Evolutionary conservation across 495 filamentous ascomycete species (phyloP).

Genomic region (Lentithecium fluviatile): DNA sequence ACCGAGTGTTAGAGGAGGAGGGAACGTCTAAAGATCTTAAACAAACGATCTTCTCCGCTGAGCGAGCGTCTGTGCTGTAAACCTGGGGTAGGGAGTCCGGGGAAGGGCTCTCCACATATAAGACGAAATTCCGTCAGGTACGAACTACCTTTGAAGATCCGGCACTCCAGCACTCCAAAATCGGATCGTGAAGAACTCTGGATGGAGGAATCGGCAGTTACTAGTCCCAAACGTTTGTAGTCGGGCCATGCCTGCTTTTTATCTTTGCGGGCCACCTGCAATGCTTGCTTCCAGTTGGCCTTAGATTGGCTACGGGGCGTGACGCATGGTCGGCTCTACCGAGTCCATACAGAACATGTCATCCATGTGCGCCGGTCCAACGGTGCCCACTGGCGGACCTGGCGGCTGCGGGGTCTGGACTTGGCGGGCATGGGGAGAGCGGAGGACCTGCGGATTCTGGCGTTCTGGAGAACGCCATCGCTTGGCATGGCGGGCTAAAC

Average conservation of each 20-base stretch:
- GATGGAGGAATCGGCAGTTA: conserved; percentile 23
- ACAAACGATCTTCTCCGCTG: too few relatives aligned
- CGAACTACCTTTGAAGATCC: conserved; percentile 1
- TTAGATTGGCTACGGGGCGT: conserved; percentile 8
- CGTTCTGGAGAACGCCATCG: not conserved
- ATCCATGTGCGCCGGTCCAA: conserved; percentile 4
- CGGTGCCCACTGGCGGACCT: not conserved
- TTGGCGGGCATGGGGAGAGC: conserved; percentile 21
- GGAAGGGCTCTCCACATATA: conserved; percentile 22
- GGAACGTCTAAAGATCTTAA: too few relatives aligned
- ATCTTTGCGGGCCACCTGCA: not conserved
- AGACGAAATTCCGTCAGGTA: conserved; percentile 7
- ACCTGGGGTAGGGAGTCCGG: conserved; percentile 14
- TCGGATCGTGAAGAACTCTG: conserved; percentile 5
- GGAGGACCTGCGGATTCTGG: conserved; percentile 7
- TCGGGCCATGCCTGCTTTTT: conserved; percentile 18
- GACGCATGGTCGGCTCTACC: not conserved
- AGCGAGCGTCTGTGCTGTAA: too few relatives aligned
- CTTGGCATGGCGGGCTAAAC: conserved; percentile 20
- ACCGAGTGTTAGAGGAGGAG: too few relatives aligned
- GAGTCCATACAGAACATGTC: conserved; percentile 10
- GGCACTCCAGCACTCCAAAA: not conserved
- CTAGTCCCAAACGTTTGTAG: not conserved
- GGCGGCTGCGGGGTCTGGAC: conserved; percentile 7
- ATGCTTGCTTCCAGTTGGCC: not conserved